Evolutionary conservation across 768 basidiomycete genomes (phyloP).

Genomic region (Termitomyces sp.): DNA sequence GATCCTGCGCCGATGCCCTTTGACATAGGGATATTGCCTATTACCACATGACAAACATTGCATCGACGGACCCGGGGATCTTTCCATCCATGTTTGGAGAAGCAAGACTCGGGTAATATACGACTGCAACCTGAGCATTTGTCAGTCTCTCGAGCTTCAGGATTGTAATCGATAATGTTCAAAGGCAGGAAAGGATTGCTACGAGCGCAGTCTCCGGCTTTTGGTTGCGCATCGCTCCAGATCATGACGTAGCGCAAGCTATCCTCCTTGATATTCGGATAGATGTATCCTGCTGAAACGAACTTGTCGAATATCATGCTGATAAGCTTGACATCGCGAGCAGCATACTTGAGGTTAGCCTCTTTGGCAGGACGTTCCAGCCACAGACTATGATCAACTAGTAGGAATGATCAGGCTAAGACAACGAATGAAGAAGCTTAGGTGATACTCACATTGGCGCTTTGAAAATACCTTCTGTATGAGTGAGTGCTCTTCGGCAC

Average conservation of each 20-base stretch:
- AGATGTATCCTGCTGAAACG: not conserved
- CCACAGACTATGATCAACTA: conserved; percentile 7
- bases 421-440: not conserved
- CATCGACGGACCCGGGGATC: not conserved
- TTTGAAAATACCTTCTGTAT: not conserved
- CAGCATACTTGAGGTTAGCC: conserved; percentile 1
- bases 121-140: not conserved
- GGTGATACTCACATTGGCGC: not conserved
- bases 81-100: not conserved
- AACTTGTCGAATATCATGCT: not conserved
- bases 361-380: not conserved
- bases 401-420: not conserved
- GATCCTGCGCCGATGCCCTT: no score
- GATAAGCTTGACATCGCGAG: conserved; percentile 4
- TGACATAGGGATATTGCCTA: not conserved
- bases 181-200: conserved; percentile 1
- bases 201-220: not conserved
- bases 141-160: not conserved
- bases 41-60: not conserved
- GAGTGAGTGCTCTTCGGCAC: conserved; percentile 1
- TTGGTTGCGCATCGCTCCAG: conserved; percentile 1
- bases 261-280: not conserved
- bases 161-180: not conserved
- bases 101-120: not conserved
- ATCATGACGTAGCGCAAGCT: conserved; percentile 4